phyloP scores from a whole-genome alignment of 345 rosid species.

The Eucalyptus pauciflora region DNA sequence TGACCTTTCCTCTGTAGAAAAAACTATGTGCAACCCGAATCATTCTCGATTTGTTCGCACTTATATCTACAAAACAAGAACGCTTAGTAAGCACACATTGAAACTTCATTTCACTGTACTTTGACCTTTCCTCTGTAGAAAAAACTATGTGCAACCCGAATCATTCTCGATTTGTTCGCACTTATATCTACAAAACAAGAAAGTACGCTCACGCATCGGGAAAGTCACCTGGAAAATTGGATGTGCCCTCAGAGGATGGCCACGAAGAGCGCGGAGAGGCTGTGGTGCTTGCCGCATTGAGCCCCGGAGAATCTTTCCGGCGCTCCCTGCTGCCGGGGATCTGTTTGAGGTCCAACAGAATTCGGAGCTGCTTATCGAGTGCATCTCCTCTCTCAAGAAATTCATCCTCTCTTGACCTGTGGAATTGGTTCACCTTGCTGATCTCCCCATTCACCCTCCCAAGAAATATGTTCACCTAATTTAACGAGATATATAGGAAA shows the following conservation, averaged over 20 bases:
- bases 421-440: slow-evolving; percentile 70
- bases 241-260: slow-evolving; percentile 33
- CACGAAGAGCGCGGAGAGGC: slow-evolving; percentile 15
- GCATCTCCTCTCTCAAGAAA: slow-evolving; percentile 73
- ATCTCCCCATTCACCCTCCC: slow-evolving; percentile 60
- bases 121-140: too few relatives aligned
- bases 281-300: background rate
- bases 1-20: too few relatives aligned
- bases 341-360: slow-evolving; percentile 57
- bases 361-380: slow-evolving; percentile 64
- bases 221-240: slow-evolving; percentile 46
- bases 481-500: background rate
- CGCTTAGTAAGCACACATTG: too few relatives aligned
- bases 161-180: too few relatives aligned
- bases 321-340: slow-evolving; percentile 33
- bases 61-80: too few relatives aligned
- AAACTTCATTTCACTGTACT: too few relatives aligned
- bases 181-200: too few relatives aligned
- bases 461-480: slow-evolving; percentile 59
- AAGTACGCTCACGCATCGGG: too few relatives aligned
- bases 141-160: too few relatives aligned
- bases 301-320: slow-evolving; percentile 6
- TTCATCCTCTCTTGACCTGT: slow-evolving; percentile 60
- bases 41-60: too few relatives aligned
- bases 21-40: too few relatives aligned